Conservation (phyloP, 805 yeast genomes). For the Hanseniaspora meyeri region DNA sequence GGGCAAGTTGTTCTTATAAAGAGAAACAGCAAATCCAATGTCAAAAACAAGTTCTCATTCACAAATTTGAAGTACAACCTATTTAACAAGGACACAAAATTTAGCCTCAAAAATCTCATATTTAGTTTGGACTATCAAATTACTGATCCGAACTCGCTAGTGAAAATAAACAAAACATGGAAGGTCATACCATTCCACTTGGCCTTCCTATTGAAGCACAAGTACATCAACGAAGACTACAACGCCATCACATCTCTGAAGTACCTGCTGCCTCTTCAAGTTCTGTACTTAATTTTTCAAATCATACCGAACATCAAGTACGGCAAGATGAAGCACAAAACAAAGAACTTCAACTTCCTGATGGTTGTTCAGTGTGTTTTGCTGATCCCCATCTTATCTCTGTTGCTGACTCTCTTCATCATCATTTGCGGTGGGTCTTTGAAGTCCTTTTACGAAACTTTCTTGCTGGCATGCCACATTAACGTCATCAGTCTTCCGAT, state of each 20-base stretch:
- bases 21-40: not conserved
- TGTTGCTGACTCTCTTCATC: constrained; percentile 27
- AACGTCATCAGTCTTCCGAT: constrained; percentile 52
- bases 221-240: constrained; percentile 22
- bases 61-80: not conserved
- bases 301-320: constrained; percentile 27
- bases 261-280: constrained; percentile 27
- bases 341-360: constrained; percentile 16
- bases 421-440: constrained; percentile 77
- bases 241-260: constrained; percentile 22
- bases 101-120: not conserved
- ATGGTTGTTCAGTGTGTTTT: constrained; percentile 19
- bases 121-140: constrained; percentile 8
- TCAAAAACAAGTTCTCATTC: not conserved
- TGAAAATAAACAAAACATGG: constrained; percentile 24
- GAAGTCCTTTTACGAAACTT: constrained; percentile 41
- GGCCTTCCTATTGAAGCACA: constrained; percentile 26
- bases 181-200: constrained; percentile 26
- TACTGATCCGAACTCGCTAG: constrained; percentile 19
- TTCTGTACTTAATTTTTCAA: constrained; percentile 27
- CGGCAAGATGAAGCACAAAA: constrained; percentile 12
- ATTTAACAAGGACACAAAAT: not conserved
- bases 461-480: constrained; percentile 48
- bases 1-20: not conserved
- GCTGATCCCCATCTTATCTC: constrained; percentile 20